A percentile compares a stretch with the other conserved stretches of the same genome.
These are phyloP conservation scores for Epichloe gansuensis DNA, from an alignment of 2,329 filamentous ascomycete genomes.

Conservation along the genomic window DNA sequence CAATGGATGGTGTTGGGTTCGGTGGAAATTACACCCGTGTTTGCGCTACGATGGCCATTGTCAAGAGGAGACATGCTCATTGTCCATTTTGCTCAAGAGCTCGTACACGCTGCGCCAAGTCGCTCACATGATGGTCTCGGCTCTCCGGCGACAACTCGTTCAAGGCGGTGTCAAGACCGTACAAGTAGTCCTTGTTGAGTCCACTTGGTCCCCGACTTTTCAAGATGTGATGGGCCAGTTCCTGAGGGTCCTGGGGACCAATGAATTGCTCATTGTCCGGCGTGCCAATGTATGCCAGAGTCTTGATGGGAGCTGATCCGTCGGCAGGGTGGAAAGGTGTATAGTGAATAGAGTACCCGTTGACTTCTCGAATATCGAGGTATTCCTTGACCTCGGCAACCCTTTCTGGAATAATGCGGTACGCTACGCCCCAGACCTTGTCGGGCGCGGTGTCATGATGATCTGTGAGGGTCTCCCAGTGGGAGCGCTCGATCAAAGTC, in stretches of 20 bases:
- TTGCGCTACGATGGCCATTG: neutral
- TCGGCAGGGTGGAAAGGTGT: constrained; percentile 58
- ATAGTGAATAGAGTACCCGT: constrained; percentile 90
- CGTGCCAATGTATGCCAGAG: constrained; percentile 86
- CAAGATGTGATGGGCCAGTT: constrained; percentile 69
- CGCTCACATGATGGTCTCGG: constrained; percentile 71
- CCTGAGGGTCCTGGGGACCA: constrained; percentile 65
- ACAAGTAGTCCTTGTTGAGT: constrained; percentile 79
- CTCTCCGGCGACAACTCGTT: constrained; percentile 60
- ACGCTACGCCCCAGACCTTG: constrained; percentile 82
- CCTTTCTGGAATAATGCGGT: constrained; percentile 61
- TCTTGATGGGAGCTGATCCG: constrained; percentile 28
- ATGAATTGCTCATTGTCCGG: constrained; percentile 89
- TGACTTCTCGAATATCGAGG: constrained; percentile 92
- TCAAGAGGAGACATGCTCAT: neutral
- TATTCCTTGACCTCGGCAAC: constrained; percentile 77
- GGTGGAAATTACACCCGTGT: neutral
- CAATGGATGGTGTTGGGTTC: neutral
- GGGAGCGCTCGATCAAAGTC: constrained; percentile 73
- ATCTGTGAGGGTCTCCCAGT: constrained; percentile 70
- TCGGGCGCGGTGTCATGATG: constrained; percentile 47
- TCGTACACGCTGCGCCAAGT: constrained; percentile 62
- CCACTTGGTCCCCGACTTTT: constrained; percentile 71
- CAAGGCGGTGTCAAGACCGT: constrained; percentile 64
- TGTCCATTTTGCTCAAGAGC: constrained; percentile 30